phyloP scores from a whole-genome alignment of 176 grass and related monocot genomes.

The Saccharum officinarum region DNA sequence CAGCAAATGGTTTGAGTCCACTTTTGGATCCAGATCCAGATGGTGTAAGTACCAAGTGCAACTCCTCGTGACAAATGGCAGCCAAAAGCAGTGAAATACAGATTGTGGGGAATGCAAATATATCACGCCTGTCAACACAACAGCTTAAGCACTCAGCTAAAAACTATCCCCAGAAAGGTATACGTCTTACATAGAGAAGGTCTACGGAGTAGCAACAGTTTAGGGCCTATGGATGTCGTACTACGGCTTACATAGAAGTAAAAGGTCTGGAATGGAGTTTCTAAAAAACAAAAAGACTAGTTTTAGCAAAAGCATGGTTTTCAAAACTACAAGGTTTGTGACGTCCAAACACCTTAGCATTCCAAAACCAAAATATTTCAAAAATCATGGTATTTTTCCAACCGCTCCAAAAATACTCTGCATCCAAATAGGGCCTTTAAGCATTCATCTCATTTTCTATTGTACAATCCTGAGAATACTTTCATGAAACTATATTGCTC shows the following conservation, averaged over 20 bases:
- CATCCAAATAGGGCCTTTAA: not conserved
- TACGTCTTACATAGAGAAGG: too few relatives aligned
- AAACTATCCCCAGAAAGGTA: not conserved
- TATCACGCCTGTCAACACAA: not conserved
- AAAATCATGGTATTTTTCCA: not conserved
- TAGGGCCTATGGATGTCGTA: too few relatives aligned
- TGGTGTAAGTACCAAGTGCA: not conserved
- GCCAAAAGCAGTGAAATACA: not conserved
- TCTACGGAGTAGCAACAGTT: too few relatives aligned
- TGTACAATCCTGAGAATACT: not conserved
- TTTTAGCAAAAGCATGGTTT: not conserved
- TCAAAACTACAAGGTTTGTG: not conserved
- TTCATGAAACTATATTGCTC: not conserved
- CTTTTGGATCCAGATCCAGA: not conserved
- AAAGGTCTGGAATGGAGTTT: not conserved
- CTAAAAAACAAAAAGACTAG: not conserved
- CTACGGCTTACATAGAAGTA: too few relatives aligned
- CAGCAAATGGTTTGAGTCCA: not conserved
- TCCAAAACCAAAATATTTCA: not conserved
- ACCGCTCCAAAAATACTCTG: not conserved
- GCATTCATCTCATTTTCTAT: not conserved
- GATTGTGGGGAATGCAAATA: not conserved
- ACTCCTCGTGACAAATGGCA: not conserved
- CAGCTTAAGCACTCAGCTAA: not conserved
- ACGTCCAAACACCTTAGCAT: not conserved